Evolutionary conservation across 495 filamentous ascomycete species (phyloP), one percentile per base, ranked within the genome.

Genomic region (Friedmanniomyces endolithicus): DNA sequence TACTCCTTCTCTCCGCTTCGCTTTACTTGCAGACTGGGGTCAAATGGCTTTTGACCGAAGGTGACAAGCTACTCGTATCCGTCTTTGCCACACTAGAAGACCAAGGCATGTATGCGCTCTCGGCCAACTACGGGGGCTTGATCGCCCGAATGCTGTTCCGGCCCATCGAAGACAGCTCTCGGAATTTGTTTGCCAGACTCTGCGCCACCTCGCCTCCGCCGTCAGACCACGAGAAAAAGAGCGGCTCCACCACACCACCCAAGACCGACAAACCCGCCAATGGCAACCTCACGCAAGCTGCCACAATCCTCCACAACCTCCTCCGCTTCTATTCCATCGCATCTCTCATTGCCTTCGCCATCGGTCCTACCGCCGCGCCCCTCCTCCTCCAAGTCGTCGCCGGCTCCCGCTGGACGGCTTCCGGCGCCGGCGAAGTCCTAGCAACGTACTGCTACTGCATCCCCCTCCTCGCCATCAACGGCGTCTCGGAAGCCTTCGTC

Each of bases 31-130:
- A 99, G 68, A 86, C 84, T 22, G 64, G 83, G 14, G 74, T 96
- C 34, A 99, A 99, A 64, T 88, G 96, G 68, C 55, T 97, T 52
- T 79, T 97, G 23, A 97, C 94, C 0, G 88, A 95, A 69, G 92
- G 90, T 27, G 92, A 99, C 74, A 84, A 87, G 11, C 78, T 96
- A 64, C 78, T 97, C 29, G 84, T 99, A 33, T 78, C 85, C 25
- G 69, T 79, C 47, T 72, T 97, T 53, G 81, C 88, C 23, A 79
- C 83, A 1, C 75, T 88, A 6, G 72, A 77, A 35, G 85, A 88
- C 11, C 90, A 97, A 70, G 92, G 92, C n/a, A 82, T 87, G 17
- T 99, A 97, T 68, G 85, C 88, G 0, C 75, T 99, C 2, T 92
- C 90, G 27, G 83, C 86, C 48, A 96, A 96, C 64, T 99, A 99